Conservation (phyloP, 1,284 basidiomycete genomes). For the Leccinum fuscescens region DNA sequence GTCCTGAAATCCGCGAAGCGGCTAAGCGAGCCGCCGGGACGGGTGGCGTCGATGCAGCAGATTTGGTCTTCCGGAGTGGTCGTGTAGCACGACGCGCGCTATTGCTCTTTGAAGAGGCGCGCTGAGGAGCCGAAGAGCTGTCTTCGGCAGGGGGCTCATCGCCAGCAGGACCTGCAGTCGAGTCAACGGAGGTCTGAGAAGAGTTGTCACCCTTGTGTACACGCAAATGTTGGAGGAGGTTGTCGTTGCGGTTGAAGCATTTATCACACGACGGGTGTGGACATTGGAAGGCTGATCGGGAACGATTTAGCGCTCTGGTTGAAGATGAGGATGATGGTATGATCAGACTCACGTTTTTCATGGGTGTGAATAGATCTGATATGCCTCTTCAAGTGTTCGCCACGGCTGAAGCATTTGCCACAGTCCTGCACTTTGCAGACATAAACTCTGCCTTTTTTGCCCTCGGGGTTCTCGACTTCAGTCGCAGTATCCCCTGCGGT, state of each 20-base stretch:
- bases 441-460: conserved; percentile 50
- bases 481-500: conserved; percentile 34
- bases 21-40: conserved; percentile 35
- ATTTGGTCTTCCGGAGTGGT: conserved; percentile 35
- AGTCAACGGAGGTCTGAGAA: conserved; percentile 37
- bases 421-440: conserved; percentile 67
- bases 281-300: conserved; percentile 54
- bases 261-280: conserved; percentile 54
- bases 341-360: conserved; percentile 64
- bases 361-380: conserved; percentile 74
- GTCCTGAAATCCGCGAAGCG: conserved; percentile 33
- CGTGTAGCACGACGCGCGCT: conserved; percentile 29
- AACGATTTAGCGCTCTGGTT: conserved; percentile 21
- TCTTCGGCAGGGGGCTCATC: conserved; percentile 29
- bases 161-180: conserved; percentile 23
- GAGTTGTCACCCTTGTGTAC: conserved; percentile 49
- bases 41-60: conserved; percentile 36
- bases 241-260: conserved; percentile 63
- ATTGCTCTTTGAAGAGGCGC: conserved; percentile 24
- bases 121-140: conserved; percentile 23
- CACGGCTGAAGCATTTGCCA: conserved; percentile 70
- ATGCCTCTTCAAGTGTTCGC: conserved; percentile 78
- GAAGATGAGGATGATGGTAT: conserved; percentile 18
- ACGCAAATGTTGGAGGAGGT: conserved; percentile 59
- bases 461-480: conserved; percentile 31